phyloP scores from a whole-genome alignment of 148 eudicot genomes.

The Vaccinium macrocarpon region DNA sequence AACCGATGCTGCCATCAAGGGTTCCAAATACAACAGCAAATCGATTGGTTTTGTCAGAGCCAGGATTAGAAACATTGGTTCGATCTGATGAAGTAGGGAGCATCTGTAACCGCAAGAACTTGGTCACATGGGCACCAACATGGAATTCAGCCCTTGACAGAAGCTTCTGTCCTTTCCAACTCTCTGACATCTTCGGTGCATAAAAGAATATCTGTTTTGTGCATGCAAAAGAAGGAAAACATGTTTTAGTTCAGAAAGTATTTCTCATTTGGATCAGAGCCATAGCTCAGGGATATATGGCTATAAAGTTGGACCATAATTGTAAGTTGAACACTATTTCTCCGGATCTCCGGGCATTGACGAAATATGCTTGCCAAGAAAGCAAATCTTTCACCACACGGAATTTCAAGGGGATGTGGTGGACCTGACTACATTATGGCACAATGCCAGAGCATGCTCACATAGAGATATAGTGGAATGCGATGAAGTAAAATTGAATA shows the following conservation, averaged over 20 bases:
- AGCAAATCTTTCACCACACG: background rate
- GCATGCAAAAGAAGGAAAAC: constrained; percentile 5
- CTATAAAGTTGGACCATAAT: background rate
- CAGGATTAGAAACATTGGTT: constrained; percentile 42
- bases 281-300: constrained; percentile 1
- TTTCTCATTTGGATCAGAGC: constrained; percentile 7
- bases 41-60: constrained; percentile 83
- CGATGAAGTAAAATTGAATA: background rate
- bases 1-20: constrained; percentile 93
- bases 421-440: background rate
- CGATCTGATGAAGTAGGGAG: constrained; percentile 75
- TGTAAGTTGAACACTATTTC: background rate
- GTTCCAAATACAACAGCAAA: constrained; percentile 86
- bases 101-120: constrained; percentile 83
- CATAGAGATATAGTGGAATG: background rate
- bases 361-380: background rate
- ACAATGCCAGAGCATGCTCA: background rate
- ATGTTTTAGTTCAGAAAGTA: background rate
- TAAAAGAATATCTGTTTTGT: constrained; percentile 71
- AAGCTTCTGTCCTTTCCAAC: constrained; percentile 98
- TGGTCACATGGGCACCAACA: constrained; percentile 87
- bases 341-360: constrained; percentile 11
- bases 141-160: constrained; percentile 97
- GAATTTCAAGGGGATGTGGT: background rate
- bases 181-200: constrained; percentile 88